Evolutionary conservation across 2,329 filamentous ascomycete genomes (phyloP), one percentile per base, ranked within the genome.

Genomic region (Bipolaris sorokiniana): DNA sequence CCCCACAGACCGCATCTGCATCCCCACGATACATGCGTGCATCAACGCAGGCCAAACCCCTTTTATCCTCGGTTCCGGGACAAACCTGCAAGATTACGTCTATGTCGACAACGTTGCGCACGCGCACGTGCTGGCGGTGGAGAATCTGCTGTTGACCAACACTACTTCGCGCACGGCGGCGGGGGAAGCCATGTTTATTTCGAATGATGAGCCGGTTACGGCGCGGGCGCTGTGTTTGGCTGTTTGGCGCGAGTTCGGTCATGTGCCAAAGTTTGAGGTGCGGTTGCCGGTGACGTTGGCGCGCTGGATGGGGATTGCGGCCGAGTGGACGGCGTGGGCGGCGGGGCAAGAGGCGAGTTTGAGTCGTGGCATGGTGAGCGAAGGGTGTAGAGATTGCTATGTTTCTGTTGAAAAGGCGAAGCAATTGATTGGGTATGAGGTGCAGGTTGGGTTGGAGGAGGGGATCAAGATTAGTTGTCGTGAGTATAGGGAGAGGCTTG

Each of bases 221-320:
- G 96, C 97, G 77, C 96, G 95, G 87, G 92, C 96, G 77, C 90
- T 96, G 73, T 86, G 90, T 57, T 84, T 91, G 38, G 86, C 88
- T 37, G 83, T 97, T 45, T 98, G 91, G 91, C 82, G 80, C 7
- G 72, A 80, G 28, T 86, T 86, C 64, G 83, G 79, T 0, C 83
- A 84, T 64, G 77, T 82, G 23, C 84, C 85, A 5, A 66, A 67
- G 0, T 83, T 78, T 48, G 68, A 82, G 45, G 56, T 86, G 7
- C 73, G 67, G 28, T 79, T 87, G 13, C 84, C 85, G 0, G 68
- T 76, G 54, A 31, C 63, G 3, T 40, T 86, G 59, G 84, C 82
- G 6, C 83, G 80, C 76, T 62, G 81, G 47, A 68, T 78, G 48
- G 84, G 81, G 20, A 1, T 70, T 76, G 49, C 53, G 79, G 77